A percentile compares a stretch with the other conserved stretches of the same genome.
Evolutionary conservation across 2,329 filamentous ascomycete species (phyloP).

Genomic region (Ascochyta rabiei): DNA sequence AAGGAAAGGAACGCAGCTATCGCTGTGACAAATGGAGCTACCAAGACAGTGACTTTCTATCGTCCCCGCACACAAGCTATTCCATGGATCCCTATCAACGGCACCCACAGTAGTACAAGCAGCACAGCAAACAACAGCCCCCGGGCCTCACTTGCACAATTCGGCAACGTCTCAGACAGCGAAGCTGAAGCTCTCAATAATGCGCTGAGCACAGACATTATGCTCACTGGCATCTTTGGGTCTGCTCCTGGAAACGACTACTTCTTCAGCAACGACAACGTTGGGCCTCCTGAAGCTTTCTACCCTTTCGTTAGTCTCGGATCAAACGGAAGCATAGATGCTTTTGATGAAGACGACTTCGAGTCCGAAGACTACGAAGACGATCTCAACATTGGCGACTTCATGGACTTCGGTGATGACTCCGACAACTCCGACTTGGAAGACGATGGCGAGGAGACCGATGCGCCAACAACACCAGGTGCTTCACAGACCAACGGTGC

Average conservation of each 20-base stretch:
- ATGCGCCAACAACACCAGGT: constrained; percentile 45
- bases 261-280: constrained; percentile 63
- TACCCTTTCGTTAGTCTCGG: constrained; percentile 67
- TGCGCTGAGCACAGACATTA: constrained; percentile 65
- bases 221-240: constrained; percentile 74
- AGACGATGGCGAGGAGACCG: constrained; percentile 44
- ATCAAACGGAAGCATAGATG: constrained; percentile 62
- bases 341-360: constrained; percentile 59
- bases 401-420: constrained; percentile 47
- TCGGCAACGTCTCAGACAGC: constrained; percentile 45
- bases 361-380: constrained; percentile 66
- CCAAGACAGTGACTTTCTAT: constrained; percentile 52
- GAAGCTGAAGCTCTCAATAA: constrained; percentile 46
- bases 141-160: constrained; percentile 41
- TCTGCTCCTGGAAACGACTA: constrained; percentile 51
- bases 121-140: constrained; percentile 51
- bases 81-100: constrained; percentile 37
- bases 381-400: constrained; percentile 48
- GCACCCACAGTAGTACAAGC: constrained; percentile 46
- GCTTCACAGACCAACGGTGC: constrained; percentile 40
- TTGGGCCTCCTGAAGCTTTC: constrained; percentile 77
- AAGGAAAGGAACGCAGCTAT: constrained; percentile 47
- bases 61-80: constrained; percentile 41
- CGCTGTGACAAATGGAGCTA: constrained; percentile 49
- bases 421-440: constrained; percentile 45